Evolutionary conservation across 768 basidiomycete genomes (phyloP), one percentile per base, ranked within the genome.

Genomic region (Suillus sp.): DNA sequence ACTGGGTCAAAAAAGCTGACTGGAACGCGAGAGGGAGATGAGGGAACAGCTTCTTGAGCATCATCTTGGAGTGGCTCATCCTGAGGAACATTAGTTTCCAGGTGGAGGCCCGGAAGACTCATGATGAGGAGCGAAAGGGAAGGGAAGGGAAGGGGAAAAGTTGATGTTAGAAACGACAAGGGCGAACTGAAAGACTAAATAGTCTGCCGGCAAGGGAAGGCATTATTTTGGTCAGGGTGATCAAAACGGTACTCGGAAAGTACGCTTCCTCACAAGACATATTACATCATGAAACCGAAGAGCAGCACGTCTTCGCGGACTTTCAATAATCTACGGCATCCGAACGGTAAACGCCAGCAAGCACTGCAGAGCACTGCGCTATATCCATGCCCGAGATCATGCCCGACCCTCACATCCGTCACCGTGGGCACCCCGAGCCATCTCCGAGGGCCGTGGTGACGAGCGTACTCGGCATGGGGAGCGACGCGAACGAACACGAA

Each of bases 1-100:
- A 69, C 66, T 4, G 79, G 82, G 68, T 87, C 84, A 64, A 86
- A 86, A 65, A 77, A 78, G 45, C 78, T 80, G 10, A 83, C 66
- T 22, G 78, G 73, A 16, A 84, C 79, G 60, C 68, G 76, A 7
- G 56, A 40, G 6, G 40, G 38, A 13, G 56, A 38, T 25, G 55
- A 40, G 11, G 38, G 37, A 20, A 18, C 5, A 6, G 16, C 25
- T 6, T 37, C 38, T 16, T 27, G 25, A 20, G 16, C 16, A 16
- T 38, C 16, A 20, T 40, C 18, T 40, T 30, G 56, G 1, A 30
- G 5, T 18, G 25, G 27, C 56, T 16, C 25, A 11, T 57, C 56
- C 38, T 42, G 56, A 27, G 56, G 56, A 57, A 57, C 11, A 20
- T 57, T 57, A 30, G 37, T 40, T 27, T 57, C 56, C 38, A 40